Evolutionary conservation across 163 green algal genomes (phyloP).

Genomic region (Volvox carteri): DNA sequence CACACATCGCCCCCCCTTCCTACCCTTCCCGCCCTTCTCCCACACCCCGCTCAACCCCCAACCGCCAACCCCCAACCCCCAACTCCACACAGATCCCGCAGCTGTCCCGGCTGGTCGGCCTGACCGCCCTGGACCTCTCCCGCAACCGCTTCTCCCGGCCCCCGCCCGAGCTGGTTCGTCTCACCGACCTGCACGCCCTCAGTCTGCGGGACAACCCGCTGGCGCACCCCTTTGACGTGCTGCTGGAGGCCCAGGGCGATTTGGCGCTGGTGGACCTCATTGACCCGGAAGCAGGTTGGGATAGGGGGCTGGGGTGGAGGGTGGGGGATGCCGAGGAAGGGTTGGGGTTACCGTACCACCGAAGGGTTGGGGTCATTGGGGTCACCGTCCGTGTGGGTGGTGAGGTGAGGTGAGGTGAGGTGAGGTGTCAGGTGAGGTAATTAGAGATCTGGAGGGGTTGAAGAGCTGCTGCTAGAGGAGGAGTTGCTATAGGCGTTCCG

Average conservation of each 20-base stretch:
- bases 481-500: no score
- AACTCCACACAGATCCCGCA: slow-evolving; percentile 54
- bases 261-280: slow-evolving; percentile 56
- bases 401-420: no score
- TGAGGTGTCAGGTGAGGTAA: no score
- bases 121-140: slow-evolving; percentile 68
- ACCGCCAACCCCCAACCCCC: no score
- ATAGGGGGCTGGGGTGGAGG: background rate
- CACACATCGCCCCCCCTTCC: background rate
- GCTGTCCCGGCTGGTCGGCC: slow-evolving; percentile 59
- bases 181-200: slow-evolving; percentile 62
- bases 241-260: slow-evolving; percentile 63
- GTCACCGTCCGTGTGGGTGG: no score
- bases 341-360: no score
- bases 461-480: no score
- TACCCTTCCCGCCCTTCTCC: background rate
- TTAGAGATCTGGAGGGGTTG: no score
- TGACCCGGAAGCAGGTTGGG: slow-evolving; percentile 38
- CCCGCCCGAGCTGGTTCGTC: slow-evolving; percentile 56
- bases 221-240: slow-evolving; percentile 47
- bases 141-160: slow-evolving; percentile 67
- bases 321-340: background rate
- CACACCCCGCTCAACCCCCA: background rate
- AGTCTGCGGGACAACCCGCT: slow-evolving; percentile 70
- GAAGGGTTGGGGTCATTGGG: no score